A percentile compares a stretch with the other conserved stretches of the same genome.
Evolutionary conservation across 2,329 filamentous ascomycete genomes (phyloP).

Genomic region (Pseudopyricularia javanii): DNA sequence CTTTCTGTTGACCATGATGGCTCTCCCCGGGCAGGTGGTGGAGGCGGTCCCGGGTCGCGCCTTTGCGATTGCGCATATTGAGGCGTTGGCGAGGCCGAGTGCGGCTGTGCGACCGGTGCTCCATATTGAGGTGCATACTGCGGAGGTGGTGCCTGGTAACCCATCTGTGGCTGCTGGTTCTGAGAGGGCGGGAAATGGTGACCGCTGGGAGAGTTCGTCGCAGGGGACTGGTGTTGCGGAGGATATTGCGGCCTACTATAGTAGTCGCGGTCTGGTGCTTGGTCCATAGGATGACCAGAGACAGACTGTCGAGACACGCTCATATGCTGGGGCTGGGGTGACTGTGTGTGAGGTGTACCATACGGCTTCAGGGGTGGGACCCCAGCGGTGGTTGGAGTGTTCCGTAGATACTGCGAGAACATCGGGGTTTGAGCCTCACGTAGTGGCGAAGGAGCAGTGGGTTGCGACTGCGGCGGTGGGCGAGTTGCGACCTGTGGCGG

Average conservation of each 20-base stretch:
- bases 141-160: conserved; percentile 12
- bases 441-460: conserved; percentile 26
- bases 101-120: conserved; percentile 28
- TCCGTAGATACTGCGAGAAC: conserved; percentile 33
- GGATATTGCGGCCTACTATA: conserved; percentile 26
- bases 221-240: conserved; percentile 15
- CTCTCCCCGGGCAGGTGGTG: conserved; percentile 20
- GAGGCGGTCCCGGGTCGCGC: conserved; percentile 23
- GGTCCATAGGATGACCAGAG: conserved; percentile 22
- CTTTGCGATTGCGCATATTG: conserved; percentile 41
- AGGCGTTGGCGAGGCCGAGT: conserved; percentile 37
- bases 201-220: conserved; percentile 17
- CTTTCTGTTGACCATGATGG: conserved; percentile 19
- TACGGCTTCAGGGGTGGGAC: conserved; percentile 44
- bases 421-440: conserved; percentile 31
- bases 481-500: conserved; percentile 27
- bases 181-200: conserved; percentile 6
- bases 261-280: conserved; percentile 30
- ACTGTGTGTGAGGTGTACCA: conserved; percentile 23
- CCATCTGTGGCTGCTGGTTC: conserved; percentile 9
- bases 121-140: conserved; percentile 28
- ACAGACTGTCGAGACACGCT: conserved; percentile 30
- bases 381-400: conserved; percentile 24
- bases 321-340: conserved; percentile 36
- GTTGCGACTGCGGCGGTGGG: conserved; percentile 34